Conservation (phyloP, 768 basidiomycete species). For the Lactifluus piperatus region DNA sequence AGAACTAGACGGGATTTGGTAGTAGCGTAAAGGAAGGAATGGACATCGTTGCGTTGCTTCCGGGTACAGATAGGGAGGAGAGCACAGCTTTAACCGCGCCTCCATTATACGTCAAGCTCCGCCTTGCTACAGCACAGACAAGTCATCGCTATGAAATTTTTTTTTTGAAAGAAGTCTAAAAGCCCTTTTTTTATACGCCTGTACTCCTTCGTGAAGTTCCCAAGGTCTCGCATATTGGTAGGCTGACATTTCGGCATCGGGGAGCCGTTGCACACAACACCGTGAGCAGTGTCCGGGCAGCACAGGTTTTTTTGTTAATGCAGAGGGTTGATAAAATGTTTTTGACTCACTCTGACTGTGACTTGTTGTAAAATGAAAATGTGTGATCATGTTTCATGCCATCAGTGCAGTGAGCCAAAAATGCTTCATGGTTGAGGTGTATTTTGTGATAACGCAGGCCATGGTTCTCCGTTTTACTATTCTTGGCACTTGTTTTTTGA, state of each 20-base stretch:
- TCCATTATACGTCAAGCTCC: conserved; percentile 47
- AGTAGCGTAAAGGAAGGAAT: no score
- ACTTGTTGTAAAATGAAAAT: background rate
- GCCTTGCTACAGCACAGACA: conserved; percentile 35
- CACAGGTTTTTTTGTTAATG: conserved; percentile 18
- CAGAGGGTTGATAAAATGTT: background rate
- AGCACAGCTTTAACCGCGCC: background rate
- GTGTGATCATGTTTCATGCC: conserved; percentile 14
- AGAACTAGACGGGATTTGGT: no score
- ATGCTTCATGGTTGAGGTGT: no score
- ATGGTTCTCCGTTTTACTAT: no score
- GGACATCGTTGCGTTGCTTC: no score
- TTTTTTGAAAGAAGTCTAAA: no score
- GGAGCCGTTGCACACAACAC: conserved; percentile 34
- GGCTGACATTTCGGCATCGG: conserved; percentile 2
- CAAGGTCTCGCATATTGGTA: background rate
- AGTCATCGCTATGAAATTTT: background rate
- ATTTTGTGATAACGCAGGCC: no score
- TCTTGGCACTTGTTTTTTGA: no score
- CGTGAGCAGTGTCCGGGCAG: conserved; percentile 33
- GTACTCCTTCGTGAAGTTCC: background rate
- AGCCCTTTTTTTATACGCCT: no score
- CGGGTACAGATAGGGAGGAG: background rate
- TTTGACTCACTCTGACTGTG: conserved; percentile 31
- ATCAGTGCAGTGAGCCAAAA: no score